A percentile compares a stretch with the other conserved stretches of the same genome.
phyloP scores from a whole-genome alignment of 2,329 filamentous ascomycete species.

The Exophiala mesophila region DNA sequence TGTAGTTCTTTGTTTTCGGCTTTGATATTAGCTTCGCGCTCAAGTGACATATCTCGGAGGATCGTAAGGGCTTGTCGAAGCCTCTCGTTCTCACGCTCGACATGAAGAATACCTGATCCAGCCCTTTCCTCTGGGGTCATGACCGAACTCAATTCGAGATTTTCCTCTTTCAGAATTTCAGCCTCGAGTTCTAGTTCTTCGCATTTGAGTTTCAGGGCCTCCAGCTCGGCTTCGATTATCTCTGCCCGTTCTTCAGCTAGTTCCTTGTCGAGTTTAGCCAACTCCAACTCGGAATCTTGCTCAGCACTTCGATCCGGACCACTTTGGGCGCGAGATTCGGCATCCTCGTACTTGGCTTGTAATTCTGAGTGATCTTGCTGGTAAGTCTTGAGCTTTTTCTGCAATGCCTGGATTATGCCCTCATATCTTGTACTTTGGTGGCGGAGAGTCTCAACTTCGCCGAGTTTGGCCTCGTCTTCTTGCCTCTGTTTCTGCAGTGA shows the following conservation, averaged over 20 bases:
- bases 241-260: constrained; percentile 95
- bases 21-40: constrained; percentile 74
- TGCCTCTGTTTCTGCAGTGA: constrained; percentile 80
- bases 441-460: constrained; percentile 69
- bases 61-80: constrained; percentile 78
- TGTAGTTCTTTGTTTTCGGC: constrained; percentile 70
- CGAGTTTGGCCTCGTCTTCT: constrained; percentile 82
- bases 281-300: constrained; percentile 77
- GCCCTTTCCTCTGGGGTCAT: constrained; percentile 85
- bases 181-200: constrained; percentile 86
- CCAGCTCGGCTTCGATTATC: constrained; percentile 71
- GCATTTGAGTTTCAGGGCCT: constrained; percentile 66
- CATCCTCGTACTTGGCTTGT: constrained; percentile 71
- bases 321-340: constrained; percentile 62
- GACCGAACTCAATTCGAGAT: constrained; percentile 73
- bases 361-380: constrained; percentile 74
- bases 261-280: constrained; percentile 83
- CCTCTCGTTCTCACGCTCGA: constrained; percentile 85
- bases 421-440: constrained; percentile 56
- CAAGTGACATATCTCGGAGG: constrained; percentile 79
- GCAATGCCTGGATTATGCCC: constrained; percentile 81
- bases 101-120: constrained; percentile 81
- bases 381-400: constrained; percentile 80
- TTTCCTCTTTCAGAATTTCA: constrained; percentile 82
- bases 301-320: constrained; percentile 65